These are phyloP conservation scores for Biscogniauxia marginata DNA, from an alignment of 2,329 filamentous ascomycete genomes.

Conservation along the genomic window DNA sequence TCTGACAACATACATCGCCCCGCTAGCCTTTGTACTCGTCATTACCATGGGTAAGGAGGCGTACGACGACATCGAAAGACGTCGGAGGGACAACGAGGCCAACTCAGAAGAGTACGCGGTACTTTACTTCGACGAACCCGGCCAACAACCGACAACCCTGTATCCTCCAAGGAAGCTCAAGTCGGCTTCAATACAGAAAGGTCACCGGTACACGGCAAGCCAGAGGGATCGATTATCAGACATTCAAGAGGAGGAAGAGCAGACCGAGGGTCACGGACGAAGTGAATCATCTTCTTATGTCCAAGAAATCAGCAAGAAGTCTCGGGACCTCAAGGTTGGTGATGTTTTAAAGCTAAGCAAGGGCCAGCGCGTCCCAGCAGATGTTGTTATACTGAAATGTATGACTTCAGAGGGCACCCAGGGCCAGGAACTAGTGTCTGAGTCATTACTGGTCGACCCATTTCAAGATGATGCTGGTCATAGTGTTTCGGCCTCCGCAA, in stretches of 20 bases:
- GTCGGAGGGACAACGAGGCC: conserved; percentile 85
- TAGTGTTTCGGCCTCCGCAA: conserved; percentile 34
- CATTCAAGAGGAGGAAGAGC: conserved; percentile 68
- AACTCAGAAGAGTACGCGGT: conserved; percentile 89
- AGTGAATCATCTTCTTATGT: conserved; percentile 48
- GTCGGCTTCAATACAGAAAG: conserved; percentile 41
- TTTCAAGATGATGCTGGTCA: conserved; percentile 29
- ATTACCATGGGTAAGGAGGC: conserved; percentile 97
- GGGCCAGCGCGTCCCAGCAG: conserved; percentile 89
- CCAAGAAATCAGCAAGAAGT: conserved; percentile 73
- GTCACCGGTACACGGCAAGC: conserved; percentile 36
- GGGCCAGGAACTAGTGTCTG: conserved; percentile 33
- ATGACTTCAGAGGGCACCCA: conserved; percentile 54
- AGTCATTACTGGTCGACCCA: conserved; percentile 42
- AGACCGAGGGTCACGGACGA: conserved; percentile 42
- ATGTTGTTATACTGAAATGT: conserved; percentile 90
- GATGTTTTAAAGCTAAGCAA: conserved; percentile 93
- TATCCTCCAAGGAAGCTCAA: conserved; percentile 46
- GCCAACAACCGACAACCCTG: conserved; percentile 32
- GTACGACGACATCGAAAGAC: conserved; percentile 83
- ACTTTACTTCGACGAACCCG: conserved; percentile 65
- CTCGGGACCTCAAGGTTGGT: conserved; percentile 86
- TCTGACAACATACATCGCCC: conserved; percentile 89
- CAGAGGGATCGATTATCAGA: conserved; percentile 55
- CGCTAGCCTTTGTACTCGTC: conserved; percentile 83